These are phyloP conservation scores for Penicillium canescens DNA, from an alignment of 495 filamentous ascomycete genomes.

Conservation along the genomic window DNA sequence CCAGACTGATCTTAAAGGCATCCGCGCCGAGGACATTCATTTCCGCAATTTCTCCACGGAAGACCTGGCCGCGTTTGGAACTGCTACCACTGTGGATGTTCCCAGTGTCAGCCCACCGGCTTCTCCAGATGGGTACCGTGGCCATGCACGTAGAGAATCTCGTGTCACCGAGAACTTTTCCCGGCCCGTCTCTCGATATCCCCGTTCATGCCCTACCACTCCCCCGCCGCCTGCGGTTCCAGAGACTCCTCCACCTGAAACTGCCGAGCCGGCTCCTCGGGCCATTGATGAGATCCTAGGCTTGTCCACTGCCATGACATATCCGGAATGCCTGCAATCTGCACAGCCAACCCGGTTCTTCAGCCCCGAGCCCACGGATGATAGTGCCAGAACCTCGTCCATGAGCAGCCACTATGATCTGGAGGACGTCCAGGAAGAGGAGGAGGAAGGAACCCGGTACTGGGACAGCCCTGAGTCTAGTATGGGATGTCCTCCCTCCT, in stretches of 20 bases:
- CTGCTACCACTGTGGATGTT: conserved; percentile 26
- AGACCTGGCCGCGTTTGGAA: conserved; percentile 27
- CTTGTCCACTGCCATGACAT: conserved; percentile 26
- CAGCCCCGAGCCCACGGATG: conserved; percentile 44
- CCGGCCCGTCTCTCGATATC: conserved; percentile 43
- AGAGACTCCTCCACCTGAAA: conserved; percentile 33
- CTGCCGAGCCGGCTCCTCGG: conserved; percentile 38
- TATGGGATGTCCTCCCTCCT: conserved; percentile 16
- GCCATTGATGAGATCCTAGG: conserved; percentile 49
- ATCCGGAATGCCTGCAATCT: conserved; percentile 37
- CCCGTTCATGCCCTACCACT: conserved; percentile 27
- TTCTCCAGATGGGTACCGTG: conserved; percentile 22
- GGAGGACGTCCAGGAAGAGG: conserved; percentile 69
- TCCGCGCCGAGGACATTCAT: conserved; percentile 64
- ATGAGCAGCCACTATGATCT: conserved; percentile 49
- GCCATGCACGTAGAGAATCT: conserved; percentile 29
- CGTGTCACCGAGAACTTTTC: conserved; percentile 52
- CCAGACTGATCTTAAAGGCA: conserved; percentile 58
- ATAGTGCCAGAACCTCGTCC: conserved; percentile 46
- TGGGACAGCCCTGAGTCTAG: conserved; percentile 31
- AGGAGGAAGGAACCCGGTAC: conserved; percentile 52
- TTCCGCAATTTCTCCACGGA: conserved; percentile 64
- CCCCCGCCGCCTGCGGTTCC: conserved; percentile 32
- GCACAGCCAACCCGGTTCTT: conserved; percentile 15
- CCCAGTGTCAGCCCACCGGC: conserved; percentile 22